Base-by-base conservation (phyloP, 2,329 filamentous ascomycete species). In the Ophiostoma tasmaniense region DNA sequence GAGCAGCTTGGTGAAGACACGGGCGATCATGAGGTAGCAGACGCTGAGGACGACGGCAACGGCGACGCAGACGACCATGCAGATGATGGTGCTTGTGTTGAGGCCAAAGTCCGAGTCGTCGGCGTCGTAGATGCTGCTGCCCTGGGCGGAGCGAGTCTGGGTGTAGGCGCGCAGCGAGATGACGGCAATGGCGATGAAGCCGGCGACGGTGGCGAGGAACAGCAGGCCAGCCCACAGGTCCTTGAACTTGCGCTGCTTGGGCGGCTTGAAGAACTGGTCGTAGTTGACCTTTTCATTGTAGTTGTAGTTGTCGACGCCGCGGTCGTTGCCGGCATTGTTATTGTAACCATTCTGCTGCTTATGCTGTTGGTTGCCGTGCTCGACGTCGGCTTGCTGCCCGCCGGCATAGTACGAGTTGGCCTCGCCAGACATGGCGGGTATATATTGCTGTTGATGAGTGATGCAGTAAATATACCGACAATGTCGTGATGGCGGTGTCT, bases 151-250 rank as follows among this genome's bases (percentile, higher is more conserved):
- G 73, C 87, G 86, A 62, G 86, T 88, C 11, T 78, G 74, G 45
- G 78, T 79, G 52, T 74, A 74, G 39, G 69, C 71, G 17, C 68
- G 70, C 52, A 74, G 65, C 0, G 73, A 61, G 33, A 73, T 67
- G 39, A 66, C 73, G 2, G 71, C 71, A 17, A 74, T 66, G 62
- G 68, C 70, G 1, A 45, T 25, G 11, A 71, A 73, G n/a, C 64
- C 71, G 37, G 73, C 73, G 65, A 74, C 74, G 14, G 73, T 74
- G 22, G 73, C 66, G 13, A 77, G 30, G 66, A 76, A 77, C 68
- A 97, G 80, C 55, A 96, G 80, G 3, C 90, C 93, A 3, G 93
- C 93, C 94, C 93, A 97, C 33, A 91, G 76, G 77, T 98, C 94
- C 75, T 97, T 92, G 80, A 85, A 97, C 78, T 94, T 96, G n/a